These are phyloP conservation scores for Bryopsis sp. DNA, from an alignment of 139 green algal species.

Conservation along the genomic window DNA sequence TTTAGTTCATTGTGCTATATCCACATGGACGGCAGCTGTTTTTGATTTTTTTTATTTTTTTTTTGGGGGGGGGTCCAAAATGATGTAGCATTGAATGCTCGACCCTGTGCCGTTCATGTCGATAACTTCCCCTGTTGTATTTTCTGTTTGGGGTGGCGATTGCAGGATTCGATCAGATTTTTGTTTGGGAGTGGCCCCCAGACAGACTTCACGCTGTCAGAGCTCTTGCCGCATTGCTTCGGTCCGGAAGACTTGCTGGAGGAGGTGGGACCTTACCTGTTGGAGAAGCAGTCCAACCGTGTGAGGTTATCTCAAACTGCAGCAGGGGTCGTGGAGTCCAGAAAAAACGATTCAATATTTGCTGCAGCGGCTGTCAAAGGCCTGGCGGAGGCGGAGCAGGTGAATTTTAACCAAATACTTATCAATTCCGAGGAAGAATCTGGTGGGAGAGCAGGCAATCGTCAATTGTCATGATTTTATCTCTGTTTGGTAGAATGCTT, in stretches of 20 bases:
- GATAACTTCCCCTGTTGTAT: too few species aligned
- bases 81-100: too few species aligned
- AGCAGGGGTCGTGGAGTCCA: slow-evolving; percentile 6
- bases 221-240: slow-evolving; percentile 69
- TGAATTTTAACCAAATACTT: not conserved
- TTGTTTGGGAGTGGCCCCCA: slow-evolving; percentile 34
- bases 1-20: too few species aligned
- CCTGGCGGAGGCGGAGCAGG: slow-evolving; percentile 30
- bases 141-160: not conserved
- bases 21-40: too few species aligned
- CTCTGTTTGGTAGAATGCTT: not conserved
- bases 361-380: slow-evolving; percentile 30
- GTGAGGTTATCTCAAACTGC: slow-evolving; percentile 30
- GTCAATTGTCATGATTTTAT: too few species aligned
- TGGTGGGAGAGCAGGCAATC: slow-evolving; percentile 11
- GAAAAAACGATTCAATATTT: slow-evolving; percentile 21
- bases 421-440: not conserved
- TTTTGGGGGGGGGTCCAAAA: too few species aligned
- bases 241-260: slow-evolving; percentile 54
- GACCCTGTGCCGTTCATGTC: too few species aligned
- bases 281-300: slow-evolving; percentile 48
- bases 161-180: slow-evolving; percentile 50
- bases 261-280: slow-evolving; percentile 37
- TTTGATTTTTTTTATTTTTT: too few species aligned
- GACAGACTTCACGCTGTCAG: slow-evolving; percentile 32